Base-by-base conservation (phyloP, 805 yeast genomes). In the Suhomyces faveliae region DNA sequence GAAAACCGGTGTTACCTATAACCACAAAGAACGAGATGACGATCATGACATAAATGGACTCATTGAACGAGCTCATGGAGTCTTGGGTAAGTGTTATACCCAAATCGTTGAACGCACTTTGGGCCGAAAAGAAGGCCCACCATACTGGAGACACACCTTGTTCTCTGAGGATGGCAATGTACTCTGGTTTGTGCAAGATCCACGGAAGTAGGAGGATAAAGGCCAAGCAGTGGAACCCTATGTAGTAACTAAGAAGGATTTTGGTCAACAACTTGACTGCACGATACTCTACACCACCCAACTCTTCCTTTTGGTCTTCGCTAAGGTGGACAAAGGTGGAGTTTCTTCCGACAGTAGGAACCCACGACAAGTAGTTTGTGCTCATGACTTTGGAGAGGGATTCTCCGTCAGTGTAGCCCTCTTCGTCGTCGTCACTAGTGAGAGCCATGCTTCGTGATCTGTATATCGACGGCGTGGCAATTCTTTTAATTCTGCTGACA, bases 231-330 rank as follows among this genome's bases (percentile, higher is more conserved):
- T 87, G 89, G 59, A 89, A 83, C 0, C 96, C 96, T 47, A 90
- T 52, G 58, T 88, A 90, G 60, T 88, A 94, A 5, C 64, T 49
- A 0, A 81, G 61, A 11, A 92, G 66, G 40, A 92, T 78, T 53
- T 79, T 78, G 49, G 86, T 81, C 48, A 94, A 69, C 8, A 90
- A 69, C 60, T 89, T 89, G 49, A 88, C 77, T 0, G 99, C 89
- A 39, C 97, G 78, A 63, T 94, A 94, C 61, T 94, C 99, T 12
- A 94, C 97, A 43, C 99, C 99, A 33, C 99, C 99, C 33, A 94
- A 70, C 63, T 94, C 99, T 50, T 87, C 95, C 59, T 89, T 90
- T 64, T 94, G 98, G 20, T 78, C 84, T 30, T 83, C 88, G 2
- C 89, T 81, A 38, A 94, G 66, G 12, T 86, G 86, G 2, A 89